phyloP scores from a whole-genome alignment of 148 eudicot species.

The Chenopodium suecicum region DNA sequence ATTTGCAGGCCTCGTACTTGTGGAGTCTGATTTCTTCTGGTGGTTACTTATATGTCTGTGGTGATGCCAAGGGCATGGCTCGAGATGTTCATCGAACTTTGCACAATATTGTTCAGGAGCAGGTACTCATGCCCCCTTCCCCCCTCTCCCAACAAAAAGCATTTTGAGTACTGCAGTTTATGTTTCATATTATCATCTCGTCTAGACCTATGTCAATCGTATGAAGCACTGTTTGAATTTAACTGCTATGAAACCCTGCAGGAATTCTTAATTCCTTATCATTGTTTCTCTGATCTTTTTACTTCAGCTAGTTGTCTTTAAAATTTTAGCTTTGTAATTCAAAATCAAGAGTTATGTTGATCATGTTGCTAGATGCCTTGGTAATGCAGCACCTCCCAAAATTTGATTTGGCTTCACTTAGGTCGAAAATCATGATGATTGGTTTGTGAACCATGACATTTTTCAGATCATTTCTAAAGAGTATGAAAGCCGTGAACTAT shows the following conservation, averaged over 20 bases:
- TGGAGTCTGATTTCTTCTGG: conserved; percentile 71
- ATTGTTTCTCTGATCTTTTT: neutral
- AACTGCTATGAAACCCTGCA: neutral
- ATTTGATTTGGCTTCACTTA: too few relatives aligned
- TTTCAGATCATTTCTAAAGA: neutral
- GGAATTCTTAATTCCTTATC: neutral
- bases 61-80: conserved; percentile 97
- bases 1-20: conserved; percentile 54
- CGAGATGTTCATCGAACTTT: conserved; percentile 80
- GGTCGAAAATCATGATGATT: too few relatives aligned
- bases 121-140: conserved; percentile 42
- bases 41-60: conserved; percentile 81
- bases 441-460: neutral
- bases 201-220: neutral
- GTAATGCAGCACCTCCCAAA: too few relatives aligned
- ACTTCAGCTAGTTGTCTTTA: neutral
- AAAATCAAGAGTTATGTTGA: neutral
- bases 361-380: too few relatives aligned
- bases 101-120: conserved; percentile 76
- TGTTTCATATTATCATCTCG: neutral
- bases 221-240: neutral
- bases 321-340: neutral
- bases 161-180: too few relatives aligned
- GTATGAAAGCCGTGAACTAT: neutral
- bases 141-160: neutral